Evolutionary conservation across 176 grass and related monocot genomes (phyloP).

Genomic region (Oryza meyeriana): DNA sequence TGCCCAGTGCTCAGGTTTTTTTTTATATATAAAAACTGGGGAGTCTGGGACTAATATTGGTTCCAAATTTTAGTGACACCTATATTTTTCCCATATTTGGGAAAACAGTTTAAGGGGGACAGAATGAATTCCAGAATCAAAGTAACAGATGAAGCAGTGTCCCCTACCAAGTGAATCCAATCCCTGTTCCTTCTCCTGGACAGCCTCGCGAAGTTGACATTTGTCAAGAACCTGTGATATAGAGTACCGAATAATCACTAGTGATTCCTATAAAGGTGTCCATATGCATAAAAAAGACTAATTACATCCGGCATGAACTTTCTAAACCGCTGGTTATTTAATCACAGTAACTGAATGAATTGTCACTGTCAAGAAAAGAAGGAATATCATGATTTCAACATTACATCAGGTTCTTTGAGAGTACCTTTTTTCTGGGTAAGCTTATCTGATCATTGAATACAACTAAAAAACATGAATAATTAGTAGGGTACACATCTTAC

Average conservation of each 20-base stretch:
- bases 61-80: not conserved
- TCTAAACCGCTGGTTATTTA: not conserved
- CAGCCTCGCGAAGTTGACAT: slow-evolving; percentile 85
- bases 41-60: not conserved
- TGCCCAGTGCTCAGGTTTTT: not conserved
- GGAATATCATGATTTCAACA: not conserved
- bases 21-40: not conserved
- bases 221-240: slow-evolving; percentile 71
- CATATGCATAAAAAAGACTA: slow-evolving; percentile 9
- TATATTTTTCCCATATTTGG: not conserved
- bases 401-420: slow-evolving; percentile 2
- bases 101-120: not conserved
- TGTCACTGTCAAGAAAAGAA: not conserved
- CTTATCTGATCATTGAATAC: not conserved
- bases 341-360: slow-evolving; percentile 3
- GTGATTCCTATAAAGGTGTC: not conserved
- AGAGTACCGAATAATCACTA: not conserved
- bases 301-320: not conserved
- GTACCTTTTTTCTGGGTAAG: slow-evolving; percentile 7
- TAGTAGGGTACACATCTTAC: slow-evolving; percentile 34
- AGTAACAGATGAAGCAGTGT: not conserved
- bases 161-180: slow-evolving; percentile 76
- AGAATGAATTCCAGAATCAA: not conserved
- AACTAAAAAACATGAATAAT: not conserved
- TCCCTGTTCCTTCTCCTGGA: slow-evolving; percentile 75